These are phyloP conservation scores for Pseudocercospora vitis DNA, from an alignment of 2,329 filamentous ascomycete genomes.

Conservation along the genomic window DNA sequence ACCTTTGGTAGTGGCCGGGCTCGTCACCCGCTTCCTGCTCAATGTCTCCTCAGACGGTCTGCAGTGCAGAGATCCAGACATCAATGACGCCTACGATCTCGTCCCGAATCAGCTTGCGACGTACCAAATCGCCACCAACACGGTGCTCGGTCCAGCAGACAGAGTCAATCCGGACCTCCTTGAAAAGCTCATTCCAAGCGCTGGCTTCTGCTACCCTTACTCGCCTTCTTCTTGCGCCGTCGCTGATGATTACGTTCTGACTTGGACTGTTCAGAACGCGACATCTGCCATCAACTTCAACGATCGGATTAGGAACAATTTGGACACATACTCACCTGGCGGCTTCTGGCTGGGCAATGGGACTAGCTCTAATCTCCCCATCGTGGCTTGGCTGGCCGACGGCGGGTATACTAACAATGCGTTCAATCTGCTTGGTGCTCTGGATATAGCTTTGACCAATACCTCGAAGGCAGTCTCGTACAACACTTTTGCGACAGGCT, in stretches of 20 bases:
- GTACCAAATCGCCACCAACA: constrained; percentile 1
- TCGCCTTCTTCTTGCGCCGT: constrained; percentile 2
- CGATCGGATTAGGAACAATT: constrained; percentile 9
- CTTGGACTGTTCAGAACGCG: constrained; percentile 1
- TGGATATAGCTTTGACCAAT: constrained; percentile 73
- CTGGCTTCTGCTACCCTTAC: constrained; percentile 13
- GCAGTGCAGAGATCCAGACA: constrained; percentile 41
- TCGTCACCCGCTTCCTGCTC: constrained; percentile 67
- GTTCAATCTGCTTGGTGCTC: constrained; percentile 45
- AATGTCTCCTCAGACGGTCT: constrained; percentile 50
- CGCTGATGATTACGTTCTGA: not conserved
- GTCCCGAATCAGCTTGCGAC: constrained; percentile 8
- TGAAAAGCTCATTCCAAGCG: constrained; percentile 14
- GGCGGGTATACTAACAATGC: not conserved
- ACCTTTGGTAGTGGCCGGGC: constrained; percentile 72
- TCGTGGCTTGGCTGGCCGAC: constrained; percentile 15
- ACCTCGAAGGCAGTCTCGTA: constrained; percentile 68
- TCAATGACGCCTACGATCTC: not conserved
- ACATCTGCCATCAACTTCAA: constrained; percentile 16
- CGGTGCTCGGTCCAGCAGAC: constrained; percentile 12
- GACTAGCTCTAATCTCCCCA: not conserved
- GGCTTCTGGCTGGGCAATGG: constrained; percentile 18
- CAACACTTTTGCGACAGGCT: constrained; percentile 70
- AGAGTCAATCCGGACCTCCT: constrained; percentile 5
- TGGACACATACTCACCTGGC: not conserved